Evolutionary conservation across 495 filamentous ascomycete genomes (phyloP).

Genomic region (Letharia columbiana): DNA sequence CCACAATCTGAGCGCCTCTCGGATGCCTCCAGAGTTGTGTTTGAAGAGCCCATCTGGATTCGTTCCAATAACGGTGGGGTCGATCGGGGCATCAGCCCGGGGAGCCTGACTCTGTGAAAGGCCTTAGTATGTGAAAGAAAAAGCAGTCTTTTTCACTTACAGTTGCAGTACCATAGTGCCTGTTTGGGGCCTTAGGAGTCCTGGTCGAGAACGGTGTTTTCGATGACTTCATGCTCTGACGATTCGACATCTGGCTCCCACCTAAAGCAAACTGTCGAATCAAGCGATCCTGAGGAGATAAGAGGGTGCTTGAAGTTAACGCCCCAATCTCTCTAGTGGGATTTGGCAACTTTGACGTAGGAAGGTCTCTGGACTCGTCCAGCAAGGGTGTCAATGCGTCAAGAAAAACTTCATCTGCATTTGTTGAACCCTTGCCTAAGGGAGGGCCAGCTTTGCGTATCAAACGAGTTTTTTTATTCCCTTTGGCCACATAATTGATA

Average conservation of each 20-base stretch:
- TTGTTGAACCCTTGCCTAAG: neutral
- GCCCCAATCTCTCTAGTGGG: no score
- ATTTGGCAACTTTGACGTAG: neutral
- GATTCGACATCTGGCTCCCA: neutral
- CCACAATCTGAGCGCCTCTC: conserved; percentile 31
- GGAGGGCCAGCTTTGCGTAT: neutral
- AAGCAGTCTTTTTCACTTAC: conserved; percentile 7
- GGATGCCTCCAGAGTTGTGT: conserved; percentile 21
- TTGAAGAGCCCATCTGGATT: neutral
- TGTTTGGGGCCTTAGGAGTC: neutral
- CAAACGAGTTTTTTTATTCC: neutral
- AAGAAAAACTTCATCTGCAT: neutral
- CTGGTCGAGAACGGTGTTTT: neutral
- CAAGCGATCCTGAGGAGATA: neutral
- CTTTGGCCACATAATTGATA: neutral
- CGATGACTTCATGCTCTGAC: neutral
- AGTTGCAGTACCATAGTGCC: conserved; percentile 10
- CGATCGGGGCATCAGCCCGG: neutral
- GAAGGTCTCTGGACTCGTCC: neutral
- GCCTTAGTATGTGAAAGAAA: neutral
- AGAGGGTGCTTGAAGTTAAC: neutral
- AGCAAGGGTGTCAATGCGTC: neutral
- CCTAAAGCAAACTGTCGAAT: neutral
- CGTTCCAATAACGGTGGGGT: neutral
- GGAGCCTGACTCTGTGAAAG: neutral